A percentile compares a stretch with the other conserved stretches of the same genome.
phyloP scores from a whole-genome alignment of 345 rosid genomes.

The Schrenkiella parvula region DNA sequence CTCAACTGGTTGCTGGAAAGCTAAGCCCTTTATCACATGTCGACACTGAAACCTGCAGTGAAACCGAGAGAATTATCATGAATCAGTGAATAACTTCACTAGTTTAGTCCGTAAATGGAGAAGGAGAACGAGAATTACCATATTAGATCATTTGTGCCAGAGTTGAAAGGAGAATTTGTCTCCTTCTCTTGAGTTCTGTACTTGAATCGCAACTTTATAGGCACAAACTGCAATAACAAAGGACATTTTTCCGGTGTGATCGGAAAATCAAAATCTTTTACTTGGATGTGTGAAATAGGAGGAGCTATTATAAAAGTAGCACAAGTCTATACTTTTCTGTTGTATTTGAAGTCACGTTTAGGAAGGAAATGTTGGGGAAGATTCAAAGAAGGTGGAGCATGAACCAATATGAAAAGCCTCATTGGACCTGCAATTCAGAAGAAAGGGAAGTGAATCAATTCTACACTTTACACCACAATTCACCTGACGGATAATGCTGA shows the following conservation, averaged over 20 bases:
- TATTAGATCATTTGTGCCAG: conserved; percentile 49
- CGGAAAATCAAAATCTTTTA: background rate
- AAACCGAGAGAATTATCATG: background rate
- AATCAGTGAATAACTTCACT: background rate
- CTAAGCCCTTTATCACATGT: conserved; percentile 68
- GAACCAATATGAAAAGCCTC: conserved; percentile 72
- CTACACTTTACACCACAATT: background rate
- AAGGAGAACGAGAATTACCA: conserved; percentile 41
- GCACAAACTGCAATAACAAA: conserved; percentile 50
- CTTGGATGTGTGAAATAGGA: background rate
- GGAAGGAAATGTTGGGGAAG: conserved; percentile 86
- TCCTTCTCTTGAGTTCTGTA: conserved; percentile 47
- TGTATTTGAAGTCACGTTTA: conserved; percentile 84
- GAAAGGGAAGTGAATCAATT: background rate
- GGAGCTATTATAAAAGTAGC: background rate
- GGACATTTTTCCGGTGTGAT: background rate
- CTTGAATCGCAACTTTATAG: conserved; percentile 53
- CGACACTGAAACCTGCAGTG: conserved; percentile 77
- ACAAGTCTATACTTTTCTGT: conserved; percentile 59
- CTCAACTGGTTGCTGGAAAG: conserved; percentile 48
- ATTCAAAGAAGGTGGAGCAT: conserved; percentile 70
- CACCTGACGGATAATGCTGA: background rate
- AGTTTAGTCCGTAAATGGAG: background rate
- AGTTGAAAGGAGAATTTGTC: conserved; percentile 30
- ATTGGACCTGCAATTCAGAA: conserved; percentile 49